phyloP scores from a whole-genome alignment of 768 basidiomycete genomes.

The Punctularia strigosozonata region DNA sequence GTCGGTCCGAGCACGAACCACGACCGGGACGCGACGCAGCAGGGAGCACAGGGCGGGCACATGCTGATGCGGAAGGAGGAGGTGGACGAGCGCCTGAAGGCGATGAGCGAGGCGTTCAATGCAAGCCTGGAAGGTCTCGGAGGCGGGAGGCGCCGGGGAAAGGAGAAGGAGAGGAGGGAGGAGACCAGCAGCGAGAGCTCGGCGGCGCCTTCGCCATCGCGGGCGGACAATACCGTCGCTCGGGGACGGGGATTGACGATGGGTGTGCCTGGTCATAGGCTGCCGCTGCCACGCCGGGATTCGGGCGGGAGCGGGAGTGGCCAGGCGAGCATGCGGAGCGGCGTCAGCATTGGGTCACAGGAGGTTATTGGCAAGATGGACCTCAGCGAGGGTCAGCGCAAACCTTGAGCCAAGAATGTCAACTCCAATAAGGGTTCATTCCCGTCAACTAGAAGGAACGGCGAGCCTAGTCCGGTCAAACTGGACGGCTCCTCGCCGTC shows the following conservation, averaged over 20 bases:
- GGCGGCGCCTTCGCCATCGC: not conserved
- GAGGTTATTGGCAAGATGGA: conserved; percentile 51
- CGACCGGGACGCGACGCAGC: conserved; percentile 11
- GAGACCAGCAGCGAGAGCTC: conserved; percentile 7
- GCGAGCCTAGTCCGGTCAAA: no score
- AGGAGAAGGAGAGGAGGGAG: conserved; percentile 11
- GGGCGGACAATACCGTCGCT: not conserved
- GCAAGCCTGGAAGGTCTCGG: conserved; percentile 50
- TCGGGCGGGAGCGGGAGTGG: conserved; percentile 19
- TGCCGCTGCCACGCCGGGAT: conserved; percentile 9
- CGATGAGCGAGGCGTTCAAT: conserved; percentile 61
- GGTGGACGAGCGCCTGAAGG: conserved; percentile 48
- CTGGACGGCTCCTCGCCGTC: no score
- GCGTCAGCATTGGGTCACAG: conserved; percentile 30
- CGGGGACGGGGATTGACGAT: conserved; percentile 4
- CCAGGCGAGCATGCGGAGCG: conserved; percentile 21
- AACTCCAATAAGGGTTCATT: no score
- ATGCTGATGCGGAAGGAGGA: conserved; percentile 58
- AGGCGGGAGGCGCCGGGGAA: conserved; percentile 19
- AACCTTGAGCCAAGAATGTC: no score
- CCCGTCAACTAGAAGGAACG: no score
- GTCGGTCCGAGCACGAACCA: conserved; percentile 9
- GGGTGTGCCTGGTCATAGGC: conserved; percentile 4
- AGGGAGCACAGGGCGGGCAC: conserved; percentile 25
- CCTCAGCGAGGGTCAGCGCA: conserved; percentile 15